Evolutionary conservation across 2,329 filamentous ascomycete genomes (phyloP).

Genomic region (Fusarium azukiicola): DNA sequence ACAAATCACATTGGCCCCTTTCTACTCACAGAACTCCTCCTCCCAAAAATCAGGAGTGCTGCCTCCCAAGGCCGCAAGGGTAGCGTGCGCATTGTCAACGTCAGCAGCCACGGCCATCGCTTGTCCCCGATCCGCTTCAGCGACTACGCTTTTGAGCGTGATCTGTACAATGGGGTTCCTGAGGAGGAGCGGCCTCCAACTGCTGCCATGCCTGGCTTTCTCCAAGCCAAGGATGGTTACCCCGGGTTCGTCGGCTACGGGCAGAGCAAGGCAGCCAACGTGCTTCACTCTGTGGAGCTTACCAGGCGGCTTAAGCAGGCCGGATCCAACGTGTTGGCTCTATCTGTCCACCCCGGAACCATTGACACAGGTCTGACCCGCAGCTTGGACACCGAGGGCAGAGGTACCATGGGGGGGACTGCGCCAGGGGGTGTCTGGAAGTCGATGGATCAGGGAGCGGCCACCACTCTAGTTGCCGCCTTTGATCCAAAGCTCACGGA

Average conservation of each 20-base stretch:
- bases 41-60: slow-evolving; percentile 55
- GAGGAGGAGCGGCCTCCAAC: slow-evolving; percentile 29
- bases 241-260: slow-evolving; percentile 50
- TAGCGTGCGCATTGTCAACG: slow-evolving; percentile 64
- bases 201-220: slow-evolving; percentile 15
- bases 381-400: slow-evolving; percentile 22
- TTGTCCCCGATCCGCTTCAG: slow-evolving; percentile 65
- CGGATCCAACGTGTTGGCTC: slow-evolving; percentile 15
- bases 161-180: slow-evolving; percentile 29
- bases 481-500: slow-evolving; percentile 40
- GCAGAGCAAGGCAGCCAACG: slow-evolving; percentile 57
- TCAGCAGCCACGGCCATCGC: slow-evolving; percentile 68
- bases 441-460: slow-evolving; percentile 39
- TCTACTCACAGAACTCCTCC: slow-evolving; percentile 63
- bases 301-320: slow-evolving; percentile 29
- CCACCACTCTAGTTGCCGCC: slow-evolving; percentile 44
- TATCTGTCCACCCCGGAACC: slow-evolving; percentile 47
- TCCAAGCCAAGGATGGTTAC: slow-evolving; percentile 43
- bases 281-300: slow-evolving; percentile 49
- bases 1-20: slow-evolving; percentile 65
- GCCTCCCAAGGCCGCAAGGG: neutral
- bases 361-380: slow-evolving; percentile 36
- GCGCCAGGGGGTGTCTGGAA: slow-evolving; percentile 35
- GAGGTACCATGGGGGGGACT: slow-evolving; percentile 30
- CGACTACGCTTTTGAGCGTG: slow-evolving; percentile 64